Evolutionary conservation across 805 yeast genomes (phyloP), one percentile per base, ranked within the genome.

Genomic region (Sugiyamaella smithiae): DNA sequence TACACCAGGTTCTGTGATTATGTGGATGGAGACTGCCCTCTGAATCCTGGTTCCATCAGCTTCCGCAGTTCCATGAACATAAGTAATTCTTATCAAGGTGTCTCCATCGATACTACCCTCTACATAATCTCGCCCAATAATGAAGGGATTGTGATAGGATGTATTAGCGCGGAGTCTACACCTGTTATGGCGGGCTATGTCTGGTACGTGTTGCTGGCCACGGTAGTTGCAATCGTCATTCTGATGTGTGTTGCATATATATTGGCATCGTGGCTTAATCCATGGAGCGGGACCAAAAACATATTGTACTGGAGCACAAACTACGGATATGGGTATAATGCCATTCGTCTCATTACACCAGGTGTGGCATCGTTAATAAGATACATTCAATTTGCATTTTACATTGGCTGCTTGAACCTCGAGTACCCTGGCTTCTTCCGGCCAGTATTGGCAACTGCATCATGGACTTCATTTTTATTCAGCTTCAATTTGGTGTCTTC

Each of bases 391-490:
- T 82, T 76, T 65, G 75, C 81, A 1, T 72, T 80, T 37, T 78
- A 81, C 59, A 77, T 76, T 4, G 83, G 78, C 3, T 54, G 53
- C 14, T 65, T 84, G 24, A 72, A 73, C 53, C 60, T 83, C 16
- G 65, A 69, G 22, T 83, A 77, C 55, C 88, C 89, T 0, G 86
- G 84, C 0, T 81, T 77, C 57, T 78, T 73, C 50, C 84, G 75
- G 52, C 84, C 84, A 0, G 60, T 78, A 11, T 62, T 80, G 41
- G 68, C 79, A 2, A 65, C 72, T 12, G 57, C 78, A 16, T 63
- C 77, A 14, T 82, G 88, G 88, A 67, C 76, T 36, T 76, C 81
- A 1, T 63, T 83, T n/a, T 61, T 80, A 49, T 66, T 66, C 45
- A 56, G 57, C 20, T 51, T 46, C 43, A 53, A 46, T 53, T 46